Evolutionary conservation across 768 basidiomycete species (phyloP), one percentile per base, ranked within the genome.

Genomic region (Auricularia sp.): DNA sequence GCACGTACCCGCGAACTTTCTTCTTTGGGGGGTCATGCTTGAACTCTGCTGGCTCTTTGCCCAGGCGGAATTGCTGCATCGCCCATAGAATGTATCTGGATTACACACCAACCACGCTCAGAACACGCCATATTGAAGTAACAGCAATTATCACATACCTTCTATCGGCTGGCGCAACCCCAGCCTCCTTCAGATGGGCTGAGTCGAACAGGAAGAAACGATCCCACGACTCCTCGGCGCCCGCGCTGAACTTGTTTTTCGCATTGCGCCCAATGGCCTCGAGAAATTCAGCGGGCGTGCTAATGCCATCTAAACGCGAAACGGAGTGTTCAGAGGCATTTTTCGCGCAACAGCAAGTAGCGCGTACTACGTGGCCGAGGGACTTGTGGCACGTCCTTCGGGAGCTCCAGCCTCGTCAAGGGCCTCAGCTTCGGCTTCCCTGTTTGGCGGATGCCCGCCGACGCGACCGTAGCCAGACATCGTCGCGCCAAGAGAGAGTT

Each of bases 31-130:
- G 73, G 63, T 85, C 83, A 69, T 89, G 83, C 5, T 86, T 85
- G 72, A 90, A 89, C 8, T 81, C 79, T 21, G 78, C 71, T 2
- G 89, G 78, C 1, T 84, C 76, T 34, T 77, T 70, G 1, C 83
- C 85, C 63, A 77, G 77, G 33, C 89, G 81, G 73, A 81, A 94
- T 71, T 90, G 92, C 71, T 90, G 85, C 85, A 91, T 85, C 69
- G 86, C 86, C 92, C 90, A 92, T 7, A 92, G 76, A 65, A 92
- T 84, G 70, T 94, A 94, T 71, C 92, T 93, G 65, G 34, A 18
- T 16, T 13, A 24, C n/a, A 10, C n/a, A 13, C 62, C 36, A 2
- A 45, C 21, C 13, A 62, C 36, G 24, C 62, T 54, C 14, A 35
- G 42, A 36, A 45, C 56, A 47, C 54, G 8, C 47, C 56, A 58